phyloP scores from a whole-genome alignment of 1,284 basidiomycete genomes.

The Exobasidium rhododendri region DNA sequence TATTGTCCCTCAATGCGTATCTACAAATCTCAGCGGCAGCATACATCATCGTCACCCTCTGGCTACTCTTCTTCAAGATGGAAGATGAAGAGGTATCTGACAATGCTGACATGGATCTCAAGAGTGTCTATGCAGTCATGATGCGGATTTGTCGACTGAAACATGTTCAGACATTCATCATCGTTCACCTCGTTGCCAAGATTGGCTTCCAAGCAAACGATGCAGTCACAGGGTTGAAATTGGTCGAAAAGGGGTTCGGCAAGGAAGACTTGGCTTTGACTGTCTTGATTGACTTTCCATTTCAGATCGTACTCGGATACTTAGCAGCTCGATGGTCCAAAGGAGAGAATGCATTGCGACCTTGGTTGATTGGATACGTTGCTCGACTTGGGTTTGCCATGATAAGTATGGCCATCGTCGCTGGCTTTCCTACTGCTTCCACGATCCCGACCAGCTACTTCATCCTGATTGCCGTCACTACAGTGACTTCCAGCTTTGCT shows the following conservation, averaged over 20 bases:
- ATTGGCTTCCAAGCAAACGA: conserved; percentile 95
- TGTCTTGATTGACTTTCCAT: conserved; percentile 95
- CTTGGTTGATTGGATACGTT: conserved; percentile 88
- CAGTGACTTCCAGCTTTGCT: conserved; percentile 79
- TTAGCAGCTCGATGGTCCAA: conserved; percentile 81
- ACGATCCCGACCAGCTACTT: conserved; percentile 70
- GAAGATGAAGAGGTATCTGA: conserved; percentile 61
- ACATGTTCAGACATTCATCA: conserved; percentile 86
- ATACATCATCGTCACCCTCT: conserved; percentile 78
- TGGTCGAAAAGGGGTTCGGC: conserved; percentile 92
- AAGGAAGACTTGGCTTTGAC: conserved; percentile 93
- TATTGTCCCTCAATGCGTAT: conserved; percentile 76
- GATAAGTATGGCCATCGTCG: conserved; percentile 72
- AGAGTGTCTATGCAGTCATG: conserved; percentile 86
- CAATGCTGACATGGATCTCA: conserved; percentile 83
- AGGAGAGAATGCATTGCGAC: conserved; percentile 55
- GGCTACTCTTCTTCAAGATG: conserved; percentile 82
- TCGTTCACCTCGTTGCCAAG: conserved; percentile 87
- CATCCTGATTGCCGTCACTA: conserved; percentile 71
- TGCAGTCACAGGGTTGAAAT: conserved; percentile 83
- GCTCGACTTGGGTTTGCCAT: conserved; percentile 72
- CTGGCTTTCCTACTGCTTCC: conserved; percentile 74
- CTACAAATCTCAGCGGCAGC: conserved; percentile 79
- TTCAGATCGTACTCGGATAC: conserved; percentile 93
- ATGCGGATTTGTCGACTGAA: conserved; percentile 87